phyloP scores from a whole-genome alignment of 441 rosid species.

The Theobroma grandiflorum region DNA sequence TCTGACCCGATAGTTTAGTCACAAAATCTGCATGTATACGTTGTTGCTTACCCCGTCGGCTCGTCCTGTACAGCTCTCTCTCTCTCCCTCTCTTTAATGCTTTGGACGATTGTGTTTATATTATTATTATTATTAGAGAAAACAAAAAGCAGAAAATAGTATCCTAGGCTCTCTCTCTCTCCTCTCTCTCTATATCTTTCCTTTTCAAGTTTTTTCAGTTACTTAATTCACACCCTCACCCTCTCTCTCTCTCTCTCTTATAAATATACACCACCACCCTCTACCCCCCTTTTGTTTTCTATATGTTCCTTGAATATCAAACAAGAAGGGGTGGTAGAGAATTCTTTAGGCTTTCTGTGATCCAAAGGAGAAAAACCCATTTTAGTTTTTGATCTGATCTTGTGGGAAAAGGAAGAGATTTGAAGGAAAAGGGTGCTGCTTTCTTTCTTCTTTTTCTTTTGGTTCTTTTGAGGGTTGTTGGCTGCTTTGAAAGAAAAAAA shows the following conservation, averaged over 20 bases:
- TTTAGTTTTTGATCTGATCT: neutral
- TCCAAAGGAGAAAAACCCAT: neutral
- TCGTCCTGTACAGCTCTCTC: neutral
- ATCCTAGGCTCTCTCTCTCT: constrained; percentile 30
- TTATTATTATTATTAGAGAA: neutral
- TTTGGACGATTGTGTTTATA: neutral
- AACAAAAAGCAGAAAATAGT: neutral
- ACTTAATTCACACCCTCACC: constrained; percentile 28
- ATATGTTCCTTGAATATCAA: neutral
- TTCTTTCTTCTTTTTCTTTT: constrained; percentile 9
- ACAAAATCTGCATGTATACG: constrained; percentile 91
- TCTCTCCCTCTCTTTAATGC: neutral
- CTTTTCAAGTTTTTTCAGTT: constrained; percentile 38
- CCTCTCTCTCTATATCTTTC: constrained; percentile 25
- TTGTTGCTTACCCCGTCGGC: constrained; percentile 46
- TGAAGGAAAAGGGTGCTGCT: constrained; percentile 7
- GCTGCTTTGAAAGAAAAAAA: neutral
- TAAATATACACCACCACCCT: constrained; percentile 19
- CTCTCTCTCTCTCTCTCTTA: neutral
- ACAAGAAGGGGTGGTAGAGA: constrained; percentile 6
- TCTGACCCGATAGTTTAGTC: constrained; percentile 89
- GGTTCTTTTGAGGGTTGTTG: neutral
- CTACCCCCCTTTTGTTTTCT: neutral
- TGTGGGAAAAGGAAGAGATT: neutral
- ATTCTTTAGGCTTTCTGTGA: neutral